A percentile compares a stretch with the other conserved stretches of the same genome.
These are phyloP conservation scores for Rhodotorula sp. DNA, from an alignment of 1,284 basidiomycete genomes.

Conservation along the genomic window DNA sequence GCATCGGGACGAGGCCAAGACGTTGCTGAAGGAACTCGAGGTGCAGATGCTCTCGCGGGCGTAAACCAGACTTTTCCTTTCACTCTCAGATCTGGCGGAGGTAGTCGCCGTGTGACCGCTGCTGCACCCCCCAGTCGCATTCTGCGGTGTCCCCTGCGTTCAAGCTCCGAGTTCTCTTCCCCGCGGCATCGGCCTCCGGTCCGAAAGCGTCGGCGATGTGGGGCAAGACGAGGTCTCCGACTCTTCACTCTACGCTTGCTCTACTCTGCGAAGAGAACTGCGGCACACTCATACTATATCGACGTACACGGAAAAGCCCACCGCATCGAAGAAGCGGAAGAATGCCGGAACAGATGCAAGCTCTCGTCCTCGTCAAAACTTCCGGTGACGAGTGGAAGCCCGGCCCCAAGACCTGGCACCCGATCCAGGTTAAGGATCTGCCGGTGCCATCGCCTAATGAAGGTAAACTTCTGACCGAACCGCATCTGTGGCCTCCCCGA, in stretches of 20 bases:
- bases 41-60: slow-evolving; percentile 31
- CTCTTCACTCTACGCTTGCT: too few relatives aligned
- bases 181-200: not conserved
- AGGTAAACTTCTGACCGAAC: slow-evolving; percentile 1
- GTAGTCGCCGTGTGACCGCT: not conserved
- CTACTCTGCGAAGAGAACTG: too few relatives aligned
- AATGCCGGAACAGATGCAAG: slow-evolving; percentile 19
- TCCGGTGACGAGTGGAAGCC: slow-evolving; percentile 23
- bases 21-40: slow-evolving; percentile 31
- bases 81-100: not conserved
- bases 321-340: not conserved
- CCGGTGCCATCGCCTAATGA: slow-evolving; percentile 13
- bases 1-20: slow-evolving; percentile 35
- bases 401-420: slow-evolving; percentile 28
- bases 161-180: not conserved
- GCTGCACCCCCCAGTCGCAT: not conserved
- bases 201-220: not conserved
- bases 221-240: not conserved
- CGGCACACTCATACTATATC: too few relatives aligned
- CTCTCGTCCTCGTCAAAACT: slow-evolving; percentile 24
- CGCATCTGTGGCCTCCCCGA: not conserved
- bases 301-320: too few relatives aligned
- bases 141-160: not conserved
- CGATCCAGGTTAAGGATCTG: slow-evolving; percentile 18
- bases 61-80: not conserved